Base-by-base conservation (phyloP, 495 filamentous ascomycete species). In the Cladorrhinum samala region DNA sequence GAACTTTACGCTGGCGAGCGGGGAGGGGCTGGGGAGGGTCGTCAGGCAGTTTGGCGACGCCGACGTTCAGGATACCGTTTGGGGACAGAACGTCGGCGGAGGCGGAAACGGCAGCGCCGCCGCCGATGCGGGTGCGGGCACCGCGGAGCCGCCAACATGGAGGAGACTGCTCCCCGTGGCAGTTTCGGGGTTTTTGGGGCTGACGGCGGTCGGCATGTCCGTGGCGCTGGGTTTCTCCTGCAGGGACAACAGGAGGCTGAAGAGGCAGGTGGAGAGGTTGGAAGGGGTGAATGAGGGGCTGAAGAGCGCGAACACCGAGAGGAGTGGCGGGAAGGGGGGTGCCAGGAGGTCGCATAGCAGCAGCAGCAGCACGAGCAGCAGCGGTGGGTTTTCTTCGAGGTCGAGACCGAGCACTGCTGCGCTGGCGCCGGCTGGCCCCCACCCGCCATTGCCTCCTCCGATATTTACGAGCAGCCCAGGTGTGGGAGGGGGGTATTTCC, bases 1-100 rank as follows among this genome's bases (percentile, higher is more conserved):
- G 3, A 57, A 62, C 44, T 68, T 68, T 47, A 62, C 56, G 3
- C 50, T 60, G 11, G 16, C 49, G 4, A 38, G 53, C 8, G n/a
- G n/a, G n/a, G n/a, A n/a, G n/a, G 57, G 57, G 5, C 17, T 60
- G n/a, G 57, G 57, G 2, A 45, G 45, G 5, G 57, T 56, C 6
- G 25, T 48, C 0, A 37, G 52, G 1, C 57, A 60, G 46, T 56
- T 59, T 49, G 50, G 54, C 52, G 39, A 52, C 42, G 23, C 45
- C 2, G n/a, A n/a, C n/a, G n/a, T n/a, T n/a, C n/a, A n/a, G n/a
- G n/a, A n/a, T n/a, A n/a, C n/a, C n/a, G n/a, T n/a, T n/a, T n/a
- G n/a, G n/a, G n/a, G n/a, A n/a, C n/a, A n/a, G n/a, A n/a, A n/a
- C n/a, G n/a, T n/a, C n/a, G n/a, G n/a, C n/a, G n/a, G n/a, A n/a